Percentiles rank a stretch among this genome's conserved stretches.
phyloP scores from a whole-genome alignment of 345 rosid genomes.

The Salix dunnii region DNA sequence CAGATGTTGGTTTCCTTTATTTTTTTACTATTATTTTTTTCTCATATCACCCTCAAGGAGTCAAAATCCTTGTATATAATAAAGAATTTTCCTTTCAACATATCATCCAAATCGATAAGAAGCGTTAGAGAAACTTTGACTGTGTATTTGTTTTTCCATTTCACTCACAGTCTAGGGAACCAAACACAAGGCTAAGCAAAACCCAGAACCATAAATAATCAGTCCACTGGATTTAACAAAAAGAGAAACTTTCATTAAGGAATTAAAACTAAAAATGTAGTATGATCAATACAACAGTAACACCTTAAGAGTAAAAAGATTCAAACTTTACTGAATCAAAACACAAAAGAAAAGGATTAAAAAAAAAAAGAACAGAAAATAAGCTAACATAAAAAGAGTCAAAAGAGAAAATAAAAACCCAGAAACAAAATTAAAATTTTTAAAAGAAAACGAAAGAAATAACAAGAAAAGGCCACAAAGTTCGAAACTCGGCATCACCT shows the following conservation, averaged over 20 bases:
- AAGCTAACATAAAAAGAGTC: not conserved
- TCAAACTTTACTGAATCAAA: constrained; percentile 16
- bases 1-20: not conserved
- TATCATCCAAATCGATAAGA: constrained; percentile 7
- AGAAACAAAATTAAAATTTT: not conserved
- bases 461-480: not conserved
- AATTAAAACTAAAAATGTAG: not conserved
- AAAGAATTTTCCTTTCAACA: not conserved
- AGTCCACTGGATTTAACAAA: constrained; percentile 5
- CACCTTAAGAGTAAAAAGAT: constrained; percentile 11
- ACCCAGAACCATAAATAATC: constrained; percentile 17
- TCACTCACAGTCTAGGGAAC: constrained; percentile 14
- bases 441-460: not conserved
- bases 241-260: not conserved
- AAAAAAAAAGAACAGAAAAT: not conserved
- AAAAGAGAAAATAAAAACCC: not conserved
- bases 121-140: too few relatives aligned
- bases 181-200: constrained; percentile 19
- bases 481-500: not conserved
- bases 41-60: not conserved
- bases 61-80: not conserved
- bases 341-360: not conserved
- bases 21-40: not conserved
- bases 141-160: constrained; percentile 1
- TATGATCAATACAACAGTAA: constrained; percentile 48